Conservation (phyloP, 805 yeast genomes). For the Candida montana region DNA sequence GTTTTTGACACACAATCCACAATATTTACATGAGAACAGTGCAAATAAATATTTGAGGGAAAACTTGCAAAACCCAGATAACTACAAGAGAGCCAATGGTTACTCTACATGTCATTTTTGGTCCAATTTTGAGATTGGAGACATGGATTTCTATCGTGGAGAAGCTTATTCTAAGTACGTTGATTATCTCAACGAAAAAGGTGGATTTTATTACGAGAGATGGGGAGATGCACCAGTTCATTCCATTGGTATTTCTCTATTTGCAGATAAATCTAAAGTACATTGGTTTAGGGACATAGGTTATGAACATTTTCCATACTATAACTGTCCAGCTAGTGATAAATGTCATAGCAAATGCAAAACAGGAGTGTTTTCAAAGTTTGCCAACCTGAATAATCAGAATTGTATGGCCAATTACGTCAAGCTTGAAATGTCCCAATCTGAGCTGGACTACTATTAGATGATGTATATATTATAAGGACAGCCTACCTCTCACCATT, state of each 20-base stretch:
- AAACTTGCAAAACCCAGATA: constrained; percentile 46
- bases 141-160: constrained; percentile 72
- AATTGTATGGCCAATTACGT: constrained; percentile 77
- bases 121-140: constrained; percentile 84
- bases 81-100: constrained; percentile 36
- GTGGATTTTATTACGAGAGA: constrained; percentile 84
- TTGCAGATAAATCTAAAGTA: constrained; percentile 60
- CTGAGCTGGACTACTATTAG: constrained; percentile 24
- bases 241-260: constrained; percentile 64
- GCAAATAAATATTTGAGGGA: constrained; percentile 61
- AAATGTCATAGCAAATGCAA: constrained; percentile 44
- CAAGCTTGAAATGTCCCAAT: constrained; percentile 33
- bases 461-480: no score
- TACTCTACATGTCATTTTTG: constrained; percentile 77
- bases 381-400: constrained; percentile 51
- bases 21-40: constrained; percentile 53
- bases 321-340: constrained; percentile 64
- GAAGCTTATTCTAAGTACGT: constrained; percentile 65
- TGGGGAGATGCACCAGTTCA: constrained; percentile 97
- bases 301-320: constrained; percentile 68
- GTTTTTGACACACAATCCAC: constrained; percentile 50
- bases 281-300: constrained; percentile 91
- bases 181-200: constrained; percentile 55
- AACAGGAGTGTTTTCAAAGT: constrained; percentile 49
- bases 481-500: no score